A percentile compares a stretch with the other conserved stretches of the same genome.
Evolutionary conservation across 192 early-diverging fungal species (phyloP).

Genomic region (Backusella australiensis): DNA sequence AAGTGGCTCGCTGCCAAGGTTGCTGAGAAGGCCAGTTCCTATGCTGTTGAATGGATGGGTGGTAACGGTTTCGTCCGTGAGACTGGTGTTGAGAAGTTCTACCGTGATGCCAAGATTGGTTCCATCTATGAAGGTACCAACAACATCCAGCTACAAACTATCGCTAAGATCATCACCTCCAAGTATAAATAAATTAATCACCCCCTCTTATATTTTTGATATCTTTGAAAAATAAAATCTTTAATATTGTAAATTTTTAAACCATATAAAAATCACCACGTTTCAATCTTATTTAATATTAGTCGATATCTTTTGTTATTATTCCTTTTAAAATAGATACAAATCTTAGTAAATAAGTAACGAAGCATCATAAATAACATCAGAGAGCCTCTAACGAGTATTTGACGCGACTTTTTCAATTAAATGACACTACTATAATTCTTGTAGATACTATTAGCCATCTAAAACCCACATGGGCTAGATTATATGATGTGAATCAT

Average conservation of each 20-base stretch:
- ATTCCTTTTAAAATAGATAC: background rate
- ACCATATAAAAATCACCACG: background rate
- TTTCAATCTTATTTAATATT: background rate
- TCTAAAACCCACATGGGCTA: background rate
- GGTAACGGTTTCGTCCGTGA: slow-evolving; percentile 96
- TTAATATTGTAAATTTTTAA: background rate
- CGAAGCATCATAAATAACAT: too few species aligned
- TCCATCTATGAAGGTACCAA: slow-evolving; percentile 93
- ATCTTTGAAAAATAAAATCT: background rate
- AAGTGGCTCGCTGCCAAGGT: slow-evolving; percentile 95
- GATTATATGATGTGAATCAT: background rate
- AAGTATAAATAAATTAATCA: slow-evolving; percentile 16
- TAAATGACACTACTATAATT: too few species aligned
- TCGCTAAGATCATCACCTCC: slow-evolving; percentile 52
- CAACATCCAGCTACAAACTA: slow-evolving; percentile 97
- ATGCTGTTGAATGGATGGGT: slow-evolving; percentile 95
- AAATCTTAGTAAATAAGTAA: too few species aligned
- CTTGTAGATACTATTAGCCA: background rate
- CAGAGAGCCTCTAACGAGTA: too few species aligned
- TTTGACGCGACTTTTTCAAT: too few species aligned
- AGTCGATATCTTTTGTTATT: background rate
- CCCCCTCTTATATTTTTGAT: background rate
- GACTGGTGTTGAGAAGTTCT: slow-evolving; percentile 84
- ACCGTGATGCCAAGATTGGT: slow-evolving; percentile 95
- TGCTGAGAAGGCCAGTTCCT: slow-evolving; percentile 79